Evolutionary conservation across 23 red algal species (phyloP).

Genomic region (Agarophyton chilense): DNA sequence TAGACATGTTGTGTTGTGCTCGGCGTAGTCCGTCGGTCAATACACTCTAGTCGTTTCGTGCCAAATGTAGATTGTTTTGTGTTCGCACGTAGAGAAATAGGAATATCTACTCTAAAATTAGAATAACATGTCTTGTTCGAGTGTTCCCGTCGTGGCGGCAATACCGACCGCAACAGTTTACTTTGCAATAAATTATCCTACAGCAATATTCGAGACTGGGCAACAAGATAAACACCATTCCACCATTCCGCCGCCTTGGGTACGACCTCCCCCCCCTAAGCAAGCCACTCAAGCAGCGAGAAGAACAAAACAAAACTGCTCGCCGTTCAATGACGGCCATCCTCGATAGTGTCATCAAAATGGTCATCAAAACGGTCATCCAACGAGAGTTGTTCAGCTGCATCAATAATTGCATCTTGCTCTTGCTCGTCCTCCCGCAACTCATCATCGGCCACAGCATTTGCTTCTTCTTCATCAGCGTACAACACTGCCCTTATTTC

Average conservation of each 20-base stretch:
- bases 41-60: too few relatives aligned
- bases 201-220: neutral
- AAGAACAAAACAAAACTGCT: neutral
- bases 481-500: slow-evolving; percentile 69
- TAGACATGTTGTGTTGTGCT: neutral
- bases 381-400: neutral
- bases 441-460: slow-evolving; percentile 8
- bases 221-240: neutral
- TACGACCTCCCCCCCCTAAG: too few relatives aligned
- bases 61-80: too few relatives aligned
- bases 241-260: too few relatives aligned
- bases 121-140: neutral
- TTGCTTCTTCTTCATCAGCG: slow-evolving; percentile 34
- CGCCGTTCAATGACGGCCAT: neutral
- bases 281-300: neutral
- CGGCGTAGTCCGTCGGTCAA: too few relatives aligned
- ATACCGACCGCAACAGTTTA: neutral
- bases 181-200: neutral
- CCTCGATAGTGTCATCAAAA: neutral
- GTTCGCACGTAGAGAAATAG: too few relatives aligned
- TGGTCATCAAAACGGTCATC: slow-evolving; percentile 5
- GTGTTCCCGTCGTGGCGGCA: neutral
- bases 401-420: neutral
- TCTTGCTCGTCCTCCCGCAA: neutral
- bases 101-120: too few relatives aligned